Conservation (phyloP, 306 rosid species). For the Adenanthera pavonina region DNA sequence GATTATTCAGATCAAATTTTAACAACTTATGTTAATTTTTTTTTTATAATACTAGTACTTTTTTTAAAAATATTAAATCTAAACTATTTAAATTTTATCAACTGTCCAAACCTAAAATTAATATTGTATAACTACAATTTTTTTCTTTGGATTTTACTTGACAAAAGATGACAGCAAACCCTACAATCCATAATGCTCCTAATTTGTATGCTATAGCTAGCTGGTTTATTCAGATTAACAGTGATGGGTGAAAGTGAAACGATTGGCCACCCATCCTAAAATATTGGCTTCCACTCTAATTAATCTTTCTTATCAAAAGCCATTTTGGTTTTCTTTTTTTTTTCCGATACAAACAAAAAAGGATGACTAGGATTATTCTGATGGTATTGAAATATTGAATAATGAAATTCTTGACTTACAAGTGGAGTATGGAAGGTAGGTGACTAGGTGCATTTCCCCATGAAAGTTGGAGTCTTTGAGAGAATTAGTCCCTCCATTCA, state of each 20-base stretch:
- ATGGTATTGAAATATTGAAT: conserved; percentile 20
- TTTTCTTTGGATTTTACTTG: background rate
- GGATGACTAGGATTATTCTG: conserved; percentile 36
- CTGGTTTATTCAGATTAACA: conserved; percentile 24
- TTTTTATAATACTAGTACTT: no score
- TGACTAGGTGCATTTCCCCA: conserved; percentile 42
- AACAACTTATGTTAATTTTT: no score
- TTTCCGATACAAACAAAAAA: conserved; percentile 14
- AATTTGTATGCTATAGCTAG: background rate
- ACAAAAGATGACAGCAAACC: conserved; percentile 31
- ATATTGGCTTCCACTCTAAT: conserved; percentile 43
- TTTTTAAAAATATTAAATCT: no score
- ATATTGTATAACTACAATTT: no score
- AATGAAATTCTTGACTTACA: conserved; percentile 41
- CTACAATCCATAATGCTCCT: conserved; percentile 4
- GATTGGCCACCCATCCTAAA: conserved; percentile 45
- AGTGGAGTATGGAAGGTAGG: conserved; percentile 1
- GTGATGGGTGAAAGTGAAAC: conserved; percentile 25
- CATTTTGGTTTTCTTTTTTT: background rate
- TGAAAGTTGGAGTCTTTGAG: conserved; percentile 40
- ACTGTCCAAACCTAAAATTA: no score
- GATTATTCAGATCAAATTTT: no score
- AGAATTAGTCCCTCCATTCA: background rate
- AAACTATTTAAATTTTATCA: no score
- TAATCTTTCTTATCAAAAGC: conserved; percentile 23